Evolutionary conservation across 331 rosid species (phyloP).

Genomic region (Rosa hybrid): DNA sequence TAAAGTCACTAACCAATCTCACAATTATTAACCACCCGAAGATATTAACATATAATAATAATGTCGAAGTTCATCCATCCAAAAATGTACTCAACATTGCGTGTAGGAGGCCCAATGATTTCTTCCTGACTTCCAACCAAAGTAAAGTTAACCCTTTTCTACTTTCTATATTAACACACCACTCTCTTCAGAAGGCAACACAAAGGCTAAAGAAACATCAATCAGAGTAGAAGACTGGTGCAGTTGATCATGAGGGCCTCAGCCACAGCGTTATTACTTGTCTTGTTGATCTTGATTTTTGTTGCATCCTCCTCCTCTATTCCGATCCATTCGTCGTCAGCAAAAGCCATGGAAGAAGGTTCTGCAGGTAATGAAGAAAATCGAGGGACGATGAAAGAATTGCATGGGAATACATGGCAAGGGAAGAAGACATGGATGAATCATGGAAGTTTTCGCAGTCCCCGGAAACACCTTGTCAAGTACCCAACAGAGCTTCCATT

Average conservation of each 20-base stretch:
- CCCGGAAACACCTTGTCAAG: slow-evolving; percentile 54
- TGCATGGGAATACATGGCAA: slow-evolving; percentile 26
- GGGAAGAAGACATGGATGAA: slow-evolving; percentile 65
- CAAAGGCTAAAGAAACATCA: slow-evolving; percentile 20
- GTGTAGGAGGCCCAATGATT: slow-evolving; percentile 43
- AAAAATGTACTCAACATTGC: slow-evolving; percentile 31
- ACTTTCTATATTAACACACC: slow-evolving; percentile 39
- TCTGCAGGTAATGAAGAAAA: slow-evolving; percentile 17
- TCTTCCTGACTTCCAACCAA: slow-evolving; percentile 53
- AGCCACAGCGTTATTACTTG: slow-evolving; percentile 43
- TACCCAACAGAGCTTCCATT: slow-evolving; percentile 48
- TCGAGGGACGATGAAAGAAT: slow-evolving; percentile 7
- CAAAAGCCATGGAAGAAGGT: slow-evolving; percentile 10
- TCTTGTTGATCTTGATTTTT: slow-evolving; percentile 28
- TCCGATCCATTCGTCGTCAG: slow-evolving; percentile 16
- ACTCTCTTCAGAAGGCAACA: slow-evolving; percentile 3
- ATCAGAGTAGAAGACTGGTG: slow-evolving; percentile 33
- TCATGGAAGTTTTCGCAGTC: slow-evolving; percentile 74
- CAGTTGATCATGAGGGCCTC: slow-evolving; percentile 28
- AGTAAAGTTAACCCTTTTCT: slow-evolving; percentile 47
- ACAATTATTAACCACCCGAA: slow-evolving; percentile 28
- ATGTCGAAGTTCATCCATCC: slow-evolving; percentile 2
- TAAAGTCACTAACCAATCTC: slow-evolving; percentile 26
- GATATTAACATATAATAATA: not conserved
- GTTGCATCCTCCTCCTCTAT: slow-evolving; percentile 34